Conservation (phyloP, 371 early-diverging fungal genomes). For the Actinomortierella ambigua region DNA sequence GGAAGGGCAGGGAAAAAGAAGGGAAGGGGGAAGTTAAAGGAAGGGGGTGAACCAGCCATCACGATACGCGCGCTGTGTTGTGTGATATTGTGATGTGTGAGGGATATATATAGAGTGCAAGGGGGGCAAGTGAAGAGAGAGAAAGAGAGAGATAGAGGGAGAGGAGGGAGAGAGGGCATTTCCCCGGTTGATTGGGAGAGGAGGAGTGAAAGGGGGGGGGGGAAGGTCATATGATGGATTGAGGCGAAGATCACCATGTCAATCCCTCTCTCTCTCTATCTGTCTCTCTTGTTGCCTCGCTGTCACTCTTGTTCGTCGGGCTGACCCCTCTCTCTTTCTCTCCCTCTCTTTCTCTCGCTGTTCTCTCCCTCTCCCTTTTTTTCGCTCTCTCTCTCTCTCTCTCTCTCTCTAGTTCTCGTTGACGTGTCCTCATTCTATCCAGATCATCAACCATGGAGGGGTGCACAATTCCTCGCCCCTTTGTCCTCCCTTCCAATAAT, state of each 20-base stretch:
- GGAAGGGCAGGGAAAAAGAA: background rate
- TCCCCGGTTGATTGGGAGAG: too few relatives aligned
- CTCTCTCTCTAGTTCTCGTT: background rate
- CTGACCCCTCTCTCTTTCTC: conserved; percentile 1
- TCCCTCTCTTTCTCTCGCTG: background rate
- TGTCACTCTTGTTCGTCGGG: too few relatives aligned
- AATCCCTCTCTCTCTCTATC: background rate
- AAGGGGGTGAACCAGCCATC: background rate
- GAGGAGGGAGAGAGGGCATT: background rate
- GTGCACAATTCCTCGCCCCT: background rate
- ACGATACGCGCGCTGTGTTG: too few relatives aligned
- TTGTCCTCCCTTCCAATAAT: background rate
- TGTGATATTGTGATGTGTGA: background rate
- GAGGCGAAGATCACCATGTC: too few relatives aligned
- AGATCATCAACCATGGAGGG: background rate
- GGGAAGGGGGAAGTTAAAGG: background rate
- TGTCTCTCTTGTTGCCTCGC: background rate
- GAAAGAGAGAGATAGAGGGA: background rate
- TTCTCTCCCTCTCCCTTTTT: background rate
- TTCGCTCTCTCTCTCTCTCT: background rate
- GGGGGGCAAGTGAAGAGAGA: background rate
- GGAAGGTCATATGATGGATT: too few relatives aligned
- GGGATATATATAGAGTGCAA: background rate
- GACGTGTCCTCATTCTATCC: background rate
- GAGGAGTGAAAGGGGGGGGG: too few relatives aligned